A percentile compares a stretch with the other conserved stretches of the same genome.
Conservation (phyloP, 768 basidiomycete species). For the Saitozyma podzolica region DNA sequence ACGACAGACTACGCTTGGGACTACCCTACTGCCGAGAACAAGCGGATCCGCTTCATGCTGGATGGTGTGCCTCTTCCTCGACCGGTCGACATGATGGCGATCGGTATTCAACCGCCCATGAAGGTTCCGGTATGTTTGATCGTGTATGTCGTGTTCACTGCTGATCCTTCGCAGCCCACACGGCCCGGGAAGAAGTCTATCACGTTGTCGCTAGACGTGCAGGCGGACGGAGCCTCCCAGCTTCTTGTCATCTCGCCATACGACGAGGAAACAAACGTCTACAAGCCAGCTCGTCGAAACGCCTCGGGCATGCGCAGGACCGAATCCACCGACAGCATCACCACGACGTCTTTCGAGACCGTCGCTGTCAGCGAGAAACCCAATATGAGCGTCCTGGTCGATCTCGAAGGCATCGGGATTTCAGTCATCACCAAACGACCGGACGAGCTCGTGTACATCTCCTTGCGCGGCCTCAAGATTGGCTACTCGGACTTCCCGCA, state of each 20-base stretch:
- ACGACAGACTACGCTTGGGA: conserved; percentile 86
- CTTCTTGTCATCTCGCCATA: conserved; percentile 84
- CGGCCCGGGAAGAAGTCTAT: conserved; percentile 57
- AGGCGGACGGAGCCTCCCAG: conserved; percentile 83
- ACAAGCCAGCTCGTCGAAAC: conserved; percentile 69
- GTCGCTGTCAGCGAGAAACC: conserved; percentile 71
- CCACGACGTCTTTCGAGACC: conserved; percentile 76
- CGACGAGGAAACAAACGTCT: conserved; percentile 77
- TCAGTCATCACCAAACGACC: conserved; percentile 85
- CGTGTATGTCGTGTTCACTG: neutral
- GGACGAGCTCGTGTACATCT: conserved; percentile 85
- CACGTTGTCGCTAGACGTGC: conserved; percentile 83
- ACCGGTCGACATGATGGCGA: conserved; percentile 87
- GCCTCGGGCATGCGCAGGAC: conserved; percentile 56
- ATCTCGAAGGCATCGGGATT: conserved; percentile 85
- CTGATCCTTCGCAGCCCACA: conserved; percentile 16
- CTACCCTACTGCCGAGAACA: conserved; percentile 76
- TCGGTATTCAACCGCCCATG: conserved; percentile 87
- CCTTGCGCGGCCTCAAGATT: conserved; percentile 73
- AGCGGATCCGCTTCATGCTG: conserved; percentile 68
- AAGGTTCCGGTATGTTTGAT: conserved; percentile 52
- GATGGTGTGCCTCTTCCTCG: conserved; percentile 62
- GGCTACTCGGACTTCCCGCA: conserved; percentile 78
- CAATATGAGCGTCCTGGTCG: conserved; percentile 66
- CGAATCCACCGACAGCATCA: conserved; percentile 65